phyloP scores from a whole-genome alignment of 2,329 filamentous ascomycete species.

The Fusarium sambucinum region DNA sequence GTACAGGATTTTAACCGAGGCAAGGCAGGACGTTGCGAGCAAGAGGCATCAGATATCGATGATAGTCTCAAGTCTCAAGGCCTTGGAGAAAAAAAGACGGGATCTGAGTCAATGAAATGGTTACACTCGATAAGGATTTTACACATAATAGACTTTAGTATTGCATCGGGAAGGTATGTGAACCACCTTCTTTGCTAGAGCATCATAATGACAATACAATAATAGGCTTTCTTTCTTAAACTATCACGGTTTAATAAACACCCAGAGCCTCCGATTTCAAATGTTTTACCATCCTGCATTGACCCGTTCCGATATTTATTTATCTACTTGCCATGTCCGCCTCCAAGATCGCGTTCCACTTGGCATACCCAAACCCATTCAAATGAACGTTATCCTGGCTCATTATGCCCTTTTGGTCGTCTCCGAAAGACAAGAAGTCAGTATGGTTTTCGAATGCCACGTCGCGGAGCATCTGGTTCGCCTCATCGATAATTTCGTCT shows the following conservation, averaged over 20 bases:
- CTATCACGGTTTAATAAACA: too few species aligned
- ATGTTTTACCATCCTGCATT: too few species aligned
- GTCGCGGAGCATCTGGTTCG: neutral
- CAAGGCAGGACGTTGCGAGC: neutral
- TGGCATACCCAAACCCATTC: slow-evolving; percentile 2
- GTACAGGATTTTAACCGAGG: neutral
- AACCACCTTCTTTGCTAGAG: neutral
- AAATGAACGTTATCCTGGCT: slow-evolving; percentile 16
- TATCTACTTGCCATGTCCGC: neutral
- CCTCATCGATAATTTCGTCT: neutral
- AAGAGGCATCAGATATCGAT: neutral
- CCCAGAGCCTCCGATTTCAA: neutral
- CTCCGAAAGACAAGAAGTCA: neutral
- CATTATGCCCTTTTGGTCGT: slow-evolving; percentile 5
- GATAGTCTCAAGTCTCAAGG: neutral
- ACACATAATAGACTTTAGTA: neutral
- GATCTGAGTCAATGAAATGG: neutral
- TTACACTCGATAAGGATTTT: neutral
- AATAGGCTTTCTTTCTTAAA: neutral
- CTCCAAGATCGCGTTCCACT: slow-evolving; percentile 2
- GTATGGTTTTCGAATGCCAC: neutral
- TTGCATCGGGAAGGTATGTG: neutral
- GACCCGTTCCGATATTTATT: neutral
- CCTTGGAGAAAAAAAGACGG: neutral
- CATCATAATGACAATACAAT: neutral